phyloP scores from a whole-genome alignment of 768 basidiomycete genomes.

The Daedaleopsis nitida region DNA sequence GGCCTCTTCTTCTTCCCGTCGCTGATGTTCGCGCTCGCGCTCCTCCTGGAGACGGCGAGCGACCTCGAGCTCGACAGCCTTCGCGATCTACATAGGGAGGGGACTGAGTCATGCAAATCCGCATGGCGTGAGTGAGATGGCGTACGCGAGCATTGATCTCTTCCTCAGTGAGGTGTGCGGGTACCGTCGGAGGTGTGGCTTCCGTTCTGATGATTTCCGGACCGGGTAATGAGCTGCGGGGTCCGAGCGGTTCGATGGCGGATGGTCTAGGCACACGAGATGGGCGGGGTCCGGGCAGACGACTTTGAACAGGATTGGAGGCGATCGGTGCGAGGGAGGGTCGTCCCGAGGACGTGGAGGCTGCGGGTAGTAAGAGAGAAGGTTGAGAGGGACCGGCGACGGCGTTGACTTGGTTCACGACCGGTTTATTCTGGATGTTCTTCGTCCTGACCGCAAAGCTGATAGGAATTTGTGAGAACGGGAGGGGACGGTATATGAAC shows the following conservation, averaged over 20 bases:
- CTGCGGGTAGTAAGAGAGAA: constrained; percentile 40
- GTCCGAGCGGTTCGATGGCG: constrained; percentile 1
- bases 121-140: constrained; percentile 19
- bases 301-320: constrained; percentile 43
- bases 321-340: constrained; percentile 34
- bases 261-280: constrained; percentile 28
- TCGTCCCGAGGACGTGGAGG: constrained; percentile 56
- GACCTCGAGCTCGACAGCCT: constrained; percentile 74
- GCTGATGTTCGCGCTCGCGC: constrained; percentile 34
- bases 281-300: constrained; percentile 32
- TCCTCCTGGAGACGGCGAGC: constrained; percentile 58
- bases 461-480: neutral
- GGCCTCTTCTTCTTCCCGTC: constrained; percentile 23
- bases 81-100: constrained; percentile 54
- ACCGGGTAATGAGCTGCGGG: constrained; percentile 8
- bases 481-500: neutral
- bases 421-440: constrained; percentile 82
- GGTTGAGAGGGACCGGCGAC: constrained; percentile 43
- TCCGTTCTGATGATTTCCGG: constrained; percentile 9
- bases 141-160: constrained; percentile 76
- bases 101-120: neutral
- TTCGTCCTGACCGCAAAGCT: constrained; percentile 85
- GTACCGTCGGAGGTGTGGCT: constrained; percentile 7
- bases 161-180: constrained; percentile 54
- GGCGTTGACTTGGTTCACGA: constrained; percentile 54